These are phyloP conservation scores for Pinus albicaulis DNA, from an alignment of 75 land plant species.

Conservation along the genomic window DNA sequence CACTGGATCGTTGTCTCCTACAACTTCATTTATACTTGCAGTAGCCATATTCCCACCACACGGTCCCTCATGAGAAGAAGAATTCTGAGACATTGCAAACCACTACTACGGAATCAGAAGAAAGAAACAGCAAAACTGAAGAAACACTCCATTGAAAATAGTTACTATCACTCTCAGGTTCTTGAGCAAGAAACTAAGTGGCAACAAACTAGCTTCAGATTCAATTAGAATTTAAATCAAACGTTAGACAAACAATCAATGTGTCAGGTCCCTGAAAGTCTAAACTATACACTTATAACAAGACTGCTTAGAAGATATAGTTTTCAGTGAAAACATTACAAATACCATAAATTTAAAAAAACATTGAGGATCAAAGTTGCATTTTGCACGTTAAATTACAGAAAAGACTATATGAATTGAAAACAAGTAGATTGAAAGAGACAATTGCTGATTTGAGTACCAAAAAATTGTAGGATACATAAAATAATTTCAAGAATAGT, in stretches of 20 bases:
- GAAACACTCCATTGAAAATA: slow-evolving; percentile 4
- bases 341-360: background rate
- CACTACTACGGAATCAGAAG: background rate
- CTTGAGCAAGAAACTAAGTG: background rate
- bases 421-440: background rate
- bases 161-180: background rate
- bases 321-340: background rate
- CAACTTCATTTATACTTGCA: background rate
- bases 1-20: slow-evolving; percentile 5
- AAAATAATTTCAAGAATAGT: too few species aligned
- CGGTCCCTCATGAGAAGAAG: slow-evolving; percentile 3
- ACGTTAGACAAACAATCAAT: background rate
- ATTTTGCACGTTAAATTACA: background rate
- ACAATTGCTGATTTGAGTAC: background rate
- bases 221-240: background rate
- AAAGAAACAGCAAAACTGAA: too few species aligned
- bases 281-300: background rate
- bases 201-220: background rate
- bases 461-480: background rate
- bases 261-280: background rate
- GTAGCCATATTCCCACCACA: background rate
- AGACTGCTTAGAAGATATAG: background rate
- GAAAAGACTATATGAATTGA: background rate
- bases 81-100: slow-evolving; percentile 5
- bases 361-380: background rate